These are phyloP conservation scores for Peronospora farinosa DNA, from an alignment of 352 stramenopile species.

Conservation along the genomic window DNA sequence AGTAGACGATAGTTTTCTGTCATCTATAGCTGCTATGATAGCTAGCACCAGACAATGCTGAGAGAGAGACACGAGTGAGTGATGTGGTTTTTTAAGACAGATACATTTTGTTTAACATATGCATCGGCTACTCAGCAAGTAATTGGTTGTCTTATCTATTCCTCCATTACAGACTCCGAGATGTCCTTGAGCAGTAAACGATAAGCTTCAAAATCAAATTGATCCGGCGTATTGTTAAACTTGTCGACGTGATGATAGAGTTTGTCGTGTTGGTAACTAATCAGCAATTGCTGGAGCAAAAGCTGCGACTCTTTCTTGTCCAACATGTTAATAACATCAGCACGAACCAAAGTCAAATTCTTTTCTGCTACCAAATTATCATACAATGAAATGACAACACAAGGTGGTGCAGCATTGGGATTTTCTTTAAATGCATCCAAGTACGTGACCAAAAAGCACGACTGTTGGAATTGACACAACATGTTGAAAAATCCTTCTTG, in stretches of 20 bases:
- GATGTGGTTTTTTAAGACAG: slow-evolving; percentile 27
- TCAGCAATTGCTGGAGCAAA: slow-evolving; percentile 55
- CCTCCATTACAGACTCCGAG: background rate
- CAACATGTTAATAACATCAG: slow-evolving; percentile 82
- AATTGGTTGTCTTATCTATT: slow-evolving; percentile 5
- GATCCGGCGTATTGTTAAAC: slow-evolving; percentile 79
- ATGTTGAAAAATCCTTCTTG: slow-evolving; percentile 86
- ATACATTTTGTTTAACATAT: slow-evolving; percentile 22
- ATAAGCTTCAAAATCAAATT: slow-evolving; percentile 85
- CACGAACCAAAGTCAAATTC: slow-evolving; percentile 61
- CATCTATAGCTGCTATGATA: slow-evolving; percentile 1
- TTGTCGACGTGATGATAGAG: slow-evolving; percentile 70
- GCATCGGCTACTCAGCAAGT: background rate
- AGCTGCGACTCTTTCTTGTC: slow-evolving; percentile 75
- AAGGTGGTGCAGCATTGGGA: slow-evolving; percentile 62
- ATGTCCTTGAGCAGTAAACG: slow-evolving; percentile 38
- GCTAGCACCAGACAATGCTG: slow-evolving; percentile 9
- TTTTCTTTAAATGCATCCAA: slow-evolving; percentile 86
- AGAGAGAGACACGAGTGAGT: slow-evolving; percentile 6
- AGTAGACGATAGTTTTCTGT: slow-evolving; percentile 14
- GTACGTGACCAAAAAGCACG: slow-evolving; percentile 83
- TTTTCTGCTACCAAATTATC: slow-evolving; percentile 71
- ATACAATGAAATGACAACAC: slow-evolving; percentile 75
- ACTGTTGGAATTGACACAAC: slow-evolving; percentile 86
- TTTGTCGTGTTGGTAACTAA: slow-evolving; percentile 63